Evolutionary conservation across 768 basidiomycete species (phyloP).

Genomic region (Amanita fuliginea): DNA sequence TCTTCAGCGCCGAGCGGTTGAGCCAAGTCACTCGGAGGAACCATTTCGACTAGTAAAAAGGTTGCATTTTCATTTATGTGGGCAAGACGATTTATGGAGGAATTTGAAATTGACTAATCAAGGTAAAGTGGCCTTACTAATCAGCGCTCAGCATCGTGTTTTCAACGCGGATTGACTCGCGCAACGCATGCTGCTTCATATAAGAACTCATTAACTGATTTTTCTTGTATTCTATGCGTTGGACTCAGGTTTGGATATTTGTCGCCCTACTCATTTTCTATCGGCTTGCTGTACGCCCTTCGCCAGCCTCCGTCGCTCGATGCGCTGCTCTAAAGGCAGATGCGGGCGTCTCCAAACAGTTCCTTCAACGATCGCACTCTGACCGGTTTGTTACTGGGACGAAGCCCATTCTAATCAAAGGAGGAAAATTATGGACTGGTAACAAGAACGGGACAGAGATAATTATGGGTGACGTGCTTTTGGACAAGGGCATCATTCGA

Average conservation of each 20-base stretch:
- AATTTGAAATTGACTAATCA: constrained; percentile 40
- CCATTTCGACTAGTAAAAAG: not conserved
- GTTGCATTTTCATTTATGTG: not conserved
- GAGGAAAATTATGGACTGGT: constrained; percentile 83
- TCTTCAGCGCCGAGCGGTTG: not conserved
- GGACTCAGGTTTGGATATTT: not conserved
- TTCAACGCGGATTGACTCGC: not conserved
- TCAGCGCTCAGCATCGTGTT: not conserved
- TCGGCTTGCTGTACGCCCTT: constrained; percentile 7
- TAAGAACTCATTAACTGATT: not conserved
- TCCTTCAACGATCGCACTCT: constrained; percentile 38
- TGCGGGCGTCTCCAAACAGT: constrained; percentile 35
- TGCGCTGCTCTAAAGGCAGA: constrained; percentile 31
- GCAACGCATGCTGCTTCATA: constrained; percentile 6
- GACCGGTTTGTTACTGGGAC: constrained; percentile 62
- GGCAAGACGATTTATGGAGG: constrained; percentile 55
- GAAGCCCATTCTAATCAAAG: constrained; percentile 50
- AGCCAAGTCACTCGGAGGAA: not conserved
- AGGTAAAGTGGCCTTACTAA: too few species aligned
- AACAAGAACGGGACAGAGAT: constrained; percentile 55
- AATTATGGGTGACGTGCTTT: constrained; percentile 50
- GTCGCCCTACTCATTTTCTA: not conserved
- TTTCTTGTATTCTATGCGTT: constrained; percentile 1
- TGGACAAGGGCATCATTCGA: constrained; percentile 62
- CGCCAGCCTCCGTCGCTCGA: constrained; percentile 22